These are phyloP conservation scores for baker's yeast (Saccharomyces cerevisiae) DNA, from an alignment of 805 yeast species.

Conservation along the genomic window DNA sequence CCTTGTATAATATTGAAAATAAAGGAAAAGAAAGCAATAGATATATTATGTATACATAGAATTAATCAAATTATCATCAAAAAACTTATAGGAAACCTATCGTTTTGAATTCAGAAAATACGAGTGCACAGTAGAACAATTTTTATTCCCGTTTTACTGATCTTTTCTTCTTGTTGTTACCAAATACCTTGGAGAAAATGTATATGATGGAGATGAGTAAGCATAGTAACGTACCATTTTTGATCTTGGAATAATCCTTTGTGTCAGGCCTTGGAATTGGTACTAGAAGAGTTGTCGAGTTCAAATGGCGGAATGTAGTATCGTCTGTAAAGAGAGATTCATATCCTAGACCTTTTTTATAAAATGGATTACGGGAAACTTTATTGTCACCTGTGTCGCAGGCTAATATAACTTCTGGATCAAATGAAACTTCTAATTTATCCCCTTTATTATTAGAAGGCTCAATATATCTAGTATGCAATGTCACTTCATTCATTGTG, in stretches of 20 bases:
- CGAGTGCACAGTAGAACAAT: not conserved
- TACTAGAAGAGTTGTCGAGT: slow-evolving; percentile 17
- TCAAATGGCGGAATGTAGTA: slow-evolving; percentile 36
- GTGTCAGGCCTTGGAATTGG: slow-evolving; percentile 38
- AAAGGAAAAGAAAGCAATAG: not conserved
- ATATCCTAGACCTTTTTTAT: slow-evolving; percentile 34
- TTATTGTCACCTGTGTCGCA: slow-evolving; percentile 33
- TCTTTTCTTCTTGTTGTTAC: not conserved
- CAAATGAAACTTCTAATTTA: slow-evolving; percentile 21
- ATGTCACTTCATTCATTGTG: slow-evolving; percentile 30
- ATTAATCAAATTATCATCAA: not conserved
- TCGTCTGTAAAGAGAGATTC: slow-evolving; percentile 40
- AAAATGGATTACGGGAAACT: slow-evolving; percentile 32
- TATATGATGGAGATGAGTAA: slow-evolving; percentile 31
- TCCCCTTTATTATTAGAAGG: slow-evolving; percentile 28
- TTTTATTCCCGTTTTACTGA: not conserved
- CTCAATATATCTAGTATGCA: slow-evolving; percentile 45
- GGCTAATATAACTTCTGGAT: slow-evolving; percentile 42
- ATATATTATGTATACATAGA: slow-evolving; percentile 1
- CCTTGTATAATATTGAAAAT: slow-evolving; percentile 1
- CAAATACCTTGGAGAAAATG: slow-evolving; percentile 23
- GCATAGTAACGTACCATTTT: slow-evolving; percentile 30
- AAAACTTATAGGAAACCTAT: not conserved
- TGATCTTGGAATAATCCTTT: slow-evolving; percentile 25
- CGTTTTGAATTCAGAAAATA: not conserved